These are phyloP conservation scores for Coelastrella sp. DNA, from an alignment of 139 green algal genomes.

Conservation along the genomic window DNA sequence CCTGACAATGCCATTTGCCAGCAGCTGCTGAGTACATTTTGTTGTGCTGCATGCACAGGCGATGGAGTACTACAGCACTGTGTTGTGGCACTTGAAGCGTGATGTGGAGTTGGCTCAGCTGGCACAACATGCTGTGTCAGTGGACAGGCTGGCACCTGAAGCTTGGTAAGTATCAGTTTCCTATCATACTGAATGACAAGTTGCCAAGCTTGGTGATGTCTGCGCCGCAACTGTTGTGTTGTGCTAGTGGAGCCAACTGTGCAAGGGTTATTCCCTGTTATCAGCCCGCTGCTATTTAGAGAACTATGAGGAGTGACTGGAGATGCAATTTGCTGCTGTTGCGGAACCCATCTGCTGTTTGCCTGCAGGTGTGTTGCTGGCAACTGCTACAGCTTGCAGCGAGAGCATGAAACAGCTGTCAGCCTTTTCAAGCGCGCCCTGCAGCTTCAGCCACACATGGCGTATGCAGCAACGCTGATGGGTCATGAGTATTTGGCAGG, in stretches of 20 bases:
- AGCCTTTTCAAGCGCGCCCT: conserved; percentile 88
- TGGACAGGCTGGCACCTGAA: conserved; percentile 87
- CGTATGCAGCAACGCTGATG: conserved; percentile 73
- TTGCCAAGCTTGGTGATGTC: no score
- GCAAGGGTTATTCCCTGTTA: no score
- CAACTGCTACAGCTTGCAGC: conserved; percentile 95
- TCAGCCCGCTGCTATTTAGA: no score
- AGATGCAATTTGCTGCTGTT: no score
- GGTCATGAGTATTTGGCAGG: conserved; percentile 95
- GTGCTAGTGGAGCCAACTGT: no score
- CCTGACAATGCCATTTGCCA: background rate
- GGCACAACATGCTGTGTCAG: conserved; percentile 81
- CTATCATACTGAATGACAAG: no score
- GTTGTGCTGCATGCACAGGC: conserved; percentile 58
- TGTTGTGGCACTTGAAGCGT: conserved; percentile 96
- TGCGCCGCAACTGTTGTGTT: no score
- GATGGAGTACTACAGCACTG: conserved; percentile 93
- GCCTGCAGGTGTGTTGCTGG: conserved; percentile 86
- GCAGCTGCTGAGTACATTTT: background rate
- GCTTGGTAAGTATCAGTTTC: conserved; percentile 48
- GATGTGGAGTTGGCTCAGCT: conserved; percentile 90
- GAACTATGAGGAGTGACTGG: no score
- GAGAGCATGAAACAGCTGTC: conserved; percentile 92
- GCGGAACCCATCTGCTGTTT: no score
- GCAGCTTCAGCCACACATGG: conserved; percentile 71